Conservation (phyloP, 805 yeast species). For the Clavispora phyllophila region DNA sequence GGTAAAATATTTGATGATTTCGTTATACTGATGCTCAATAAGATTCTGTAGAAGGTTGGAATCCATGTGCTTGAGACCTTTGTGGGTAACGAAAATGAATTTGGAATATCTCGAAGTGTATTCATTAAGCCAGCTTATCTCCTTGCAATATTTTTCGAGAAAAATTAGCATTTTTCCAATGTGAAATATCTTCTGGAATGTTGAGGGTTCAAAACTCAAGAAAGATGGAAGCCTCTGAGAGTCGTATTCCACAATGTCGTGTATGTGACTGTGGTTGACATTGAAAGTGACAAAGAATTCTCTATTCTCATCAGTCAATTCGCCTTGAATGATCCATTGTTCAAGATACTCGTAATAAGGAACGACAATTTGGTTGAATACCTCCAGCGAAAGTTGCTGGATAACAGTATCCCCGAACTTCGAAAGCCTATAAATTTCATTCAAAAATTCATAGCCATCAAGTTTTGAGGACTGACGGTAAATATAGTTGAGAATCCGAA, state of each 20-base stretch:
- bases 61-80: conserved; percentile 30
- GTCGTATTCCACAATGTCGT: conserved; percentile 29
- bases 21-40: conserved; percentile 41
- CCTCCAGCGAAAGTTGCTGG: conserved; percentile 32
- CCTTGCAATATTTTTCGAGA: conserved; percentile 60
- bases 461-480: conserved; percentile 24
- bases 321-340: conserved; percentile 70
- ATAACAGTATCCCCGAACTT: conserved; percentile 62
- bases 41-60: conserved; percentile 32
- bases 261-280: conserved; percentile 23
- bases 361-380: conserved; percentile 42
- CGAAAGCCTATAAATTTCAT: conserved; percentile 45
- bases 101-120: conserved; percentile 32
- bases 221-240: conserved; percentile 42
- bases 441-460: conserved; percentile 50
- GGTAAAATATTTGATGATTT: conserved; percentile 50
- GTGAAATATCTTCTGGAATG: conserved; percentile 47
- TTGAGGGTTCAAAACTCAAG: conserved; percentile 25
- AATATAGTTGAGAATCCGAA: conserved; percentile 54
- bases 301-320: conserved; percentile 44
- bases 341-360: conserved; percentile 60
- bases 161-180: conserved; percentile 72
- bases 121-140: conserved; percentile 56
- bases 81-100: conserved; percentile 24
- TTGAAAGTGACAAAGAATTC: conserved; percentile 59